Evolutionary conservation across 352 stramenopile genomes (phyloP).

Genomic region (Phytopythium oedochilum): DNA sequence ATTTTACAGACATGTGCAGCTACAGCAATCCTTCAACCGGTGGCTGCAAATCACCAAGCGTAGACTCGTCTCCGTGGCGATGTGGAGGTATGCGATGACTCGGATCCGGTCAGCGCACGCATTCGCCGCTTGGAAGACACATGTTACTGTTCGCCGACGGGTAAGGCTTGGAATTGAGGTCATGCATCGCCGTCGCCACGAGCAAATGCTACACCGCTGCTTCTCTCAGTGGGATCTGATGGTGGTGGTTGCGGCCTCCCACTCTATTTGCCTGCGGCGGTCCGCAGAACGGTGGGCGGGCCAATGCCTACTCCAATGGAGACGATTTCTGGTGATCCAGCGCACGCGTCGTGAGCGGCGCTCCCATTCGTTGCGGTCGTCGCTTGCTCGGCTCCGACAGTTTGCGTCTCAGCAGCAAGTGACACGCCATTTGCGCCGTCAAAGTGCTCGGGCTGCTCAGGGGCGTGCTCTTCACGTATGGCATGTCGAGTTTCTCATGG

Average conservation of each 20-base stretch:
- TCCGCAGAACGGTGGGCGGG: not conserved
- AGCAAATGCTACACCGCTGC: not conserved
- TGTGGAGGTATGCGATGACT: slow-evolving; percentile 14
- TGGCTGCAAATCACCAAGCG: slow-evolving; percentile 17
- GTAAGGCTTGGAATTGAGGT: not conserved
- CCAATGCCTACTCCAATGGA: not conserved
- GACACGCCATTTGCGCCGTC: not conserved
- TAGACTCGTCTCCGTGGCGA: slow-evolving; percentile 11
- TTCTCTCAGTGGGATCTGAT: slow-evolving; percentile 3
- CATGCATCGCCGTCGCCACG: not conserved
- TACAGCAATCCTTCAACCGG: slow-evolving; percentile 5
- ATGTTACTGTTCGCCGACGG: not conserved
- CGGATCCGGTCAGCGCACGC: not conserved
- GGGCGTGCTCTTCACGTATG: not conserved
- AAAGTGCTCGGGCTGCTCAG: not conserved
- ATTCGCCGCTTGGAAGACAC: not conserved
- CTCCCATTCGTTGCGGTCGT: not conserved
- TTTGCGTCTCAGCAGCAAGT: not conserved
- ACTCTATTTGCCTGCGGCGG: not conserved
- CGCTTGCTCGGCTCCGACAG: not conserved
- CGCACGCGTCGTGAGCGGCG: not conserved
- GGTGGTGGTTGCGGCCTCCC: not conserved
- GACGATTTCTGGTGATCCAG: not conserved
- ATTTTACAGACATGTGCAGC: not conserved
- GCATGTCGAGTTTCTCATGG: slow-evolving; percentile 1